Evolutionary conservation across 257 asterid species (phyloP).

Genomic region (Nicotiana benthamiana): DNA sequence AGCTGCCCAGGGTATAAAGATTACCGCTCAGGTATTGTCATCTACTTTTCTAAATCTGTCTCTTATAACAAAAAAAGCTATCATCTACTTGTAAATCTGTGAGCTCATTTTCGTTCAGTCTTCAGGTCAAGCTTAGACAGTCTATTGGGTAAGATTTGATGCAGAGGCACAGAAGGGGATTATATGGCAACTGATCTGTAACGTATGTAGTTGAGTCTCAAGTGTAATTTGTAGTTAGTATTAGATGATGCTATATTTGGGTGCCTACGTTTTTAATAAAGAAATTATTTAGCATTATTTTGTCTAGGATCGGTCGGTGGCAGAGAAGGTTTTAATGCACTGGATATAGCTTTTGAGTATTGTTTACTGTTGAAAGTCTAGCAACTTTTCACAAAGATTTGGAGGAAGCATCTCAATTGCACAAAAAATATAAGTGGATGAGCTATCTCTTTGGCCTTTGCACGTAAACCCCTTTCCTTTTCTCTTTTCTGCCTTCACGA

Average conservation of each 20-base stretch:
- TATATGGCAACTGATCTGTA: not conserved
- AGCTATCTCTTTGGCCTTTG: not conserved
- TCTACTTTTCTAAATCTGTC: not conserved
- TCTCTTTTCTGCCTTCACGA: not conserved
- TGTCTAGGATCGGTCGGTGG: not conserved
- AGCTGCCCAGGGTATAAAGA: conserved; percentile 98
- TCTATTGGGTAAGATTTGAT: not conserved
- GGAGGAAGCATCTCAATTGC: not conserved
- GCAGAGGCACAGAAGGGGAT: not conserved
- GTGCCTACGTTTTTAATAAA: not conserved
- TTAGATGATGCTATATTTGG: not conserved
- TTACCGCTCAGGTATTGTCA: conserved; percentile 73
- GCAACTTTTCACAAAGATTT: not conserved
- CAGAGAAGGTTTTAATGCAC: not conserved
- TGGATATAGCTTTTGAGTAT: not conserved
- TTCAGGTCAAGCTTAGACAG: not conserved
- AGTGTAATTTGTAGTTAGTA: not conserved
- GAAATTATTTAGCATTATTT: not conserved
- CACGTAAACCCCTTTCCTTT: not conserved
- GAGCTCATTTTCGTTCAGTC: not conserved
- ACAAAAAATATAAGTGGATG: not conserved
- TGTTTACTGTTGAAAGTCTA: not conserved
- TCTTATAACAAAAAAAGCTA: not conserved
- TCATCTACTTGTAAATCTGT: not conserved
- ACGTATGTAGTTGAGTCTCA: not conserved